Percentiles rank a stretch among this genome's conserved stretches.
phyloP scores from a whole-genome alignment of 352 stramenopile species.

The Stramenopiles sp. region DNA sequence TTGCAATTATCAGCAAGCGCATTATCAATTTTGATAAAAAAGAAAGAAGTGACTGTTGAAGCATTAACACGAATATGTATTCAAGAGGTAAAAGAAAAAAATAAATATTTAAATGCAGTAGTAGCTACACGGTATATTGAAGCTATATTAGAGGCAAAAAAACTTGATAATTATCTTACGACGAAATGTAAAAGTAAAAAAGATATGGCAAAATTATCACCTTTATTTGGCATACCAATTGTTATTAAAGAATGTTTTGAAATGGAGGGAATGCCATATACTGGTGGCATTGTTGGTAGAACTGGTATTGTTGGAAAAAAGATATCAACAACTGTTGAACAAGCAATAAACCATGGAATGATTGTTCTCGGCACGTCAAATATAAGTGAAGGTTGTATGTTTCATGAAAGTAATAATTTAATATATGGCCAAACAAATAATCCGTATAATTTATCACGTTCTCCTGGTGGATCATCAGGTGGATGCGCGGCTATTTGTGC shows the following conservation, averaged over 20 bases:
- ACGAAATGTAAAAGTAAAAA: too few relatives aligned
- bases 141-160: too few relatives aligned
- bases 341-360: constrained; percentile 14
- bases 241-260: constrained; percentile 27
- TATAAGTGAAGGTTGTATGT: constrained; percentile 18
- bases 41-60: too few relatives aligned
- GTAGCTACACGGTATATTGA: too few relatives aligned
- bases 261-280: constrained; percentile 16
- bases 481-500: constrained; percentile 23
- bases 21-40: too few relatives aligned
- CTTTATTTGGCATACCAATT: constrained; percentile 24
- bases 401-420: constrained; percentile 16
- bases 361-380: constrained; percentile 19
- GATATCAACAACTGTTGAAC: constrained; percentile 14
- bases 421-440: constrained; percentile 24
- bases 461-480: constrained; percentile 23
- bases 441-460: constrained; percentile 22
- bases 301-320: neutral
- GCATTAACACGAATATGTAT: too few relatives aligned
- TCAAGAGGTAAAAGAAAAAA: too few relatives aligned
- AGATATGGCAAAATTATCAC: too few relatives aligned
- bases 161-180: too few relatives aligned
- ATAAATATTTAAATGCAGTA: too few relatives aligned
- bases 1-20: too few relatives aligned
- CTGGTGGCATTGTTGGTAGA: constrained; percentile 9